Evolutionary conservation across 2,329 filamentous ascomycete species (phyloP), one percentile per base, ranked within the genome.

Genomic region (Colletotrichum abscissum): DNA sequence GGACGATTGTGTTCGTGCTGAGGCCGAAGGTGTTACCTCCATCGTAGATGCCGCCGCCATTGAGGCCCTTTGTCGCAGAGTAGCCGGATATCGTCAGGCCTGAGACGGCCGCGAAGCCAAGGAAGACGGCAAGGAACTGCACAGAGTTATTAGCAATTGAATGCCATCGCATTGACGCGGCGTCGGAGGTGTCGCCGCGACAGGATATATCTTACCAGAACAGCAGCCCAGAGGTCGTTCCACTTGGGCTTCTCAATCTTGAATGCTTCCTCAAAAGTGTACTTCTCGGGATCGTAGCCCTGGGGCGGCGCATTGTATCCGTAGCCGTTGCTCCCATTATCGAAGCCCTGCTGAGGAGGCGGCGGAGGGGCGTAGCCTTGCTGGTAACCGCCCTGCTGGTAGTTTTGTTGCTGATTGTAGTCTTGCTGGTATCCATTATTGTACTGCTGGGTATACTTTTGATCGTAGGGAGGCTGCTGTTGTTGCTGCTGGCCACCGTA

Each of bases 221-320:
- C 84, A 4, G 93, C 95, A 4, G 95, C 95, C 96, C 95, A 98
- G 30, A 94, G 80, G 81, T 98, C 96, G 79, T 98, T 94, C 84
- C 89, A 98, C 82, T 96, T 97, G n/a, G 95, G 95, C 75, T 86
- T 92, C 64, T 94, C 90, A 65, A 98, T 83, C 82, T 92, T 92
- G 87, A 98, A 98, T 1, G 92, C 90, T 79, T 98, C 89, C 24
- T 96, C 91, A 80, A 97, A 98, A 35, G 84, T 84, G 42, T 85
- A 84, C 79, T 90, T 90, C 74, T 88, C 86, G 66, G 81, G 81
- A 55, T 82, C 80, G 38, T 80, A 76, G 64, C 84, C 79, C 2
- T 82, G 81, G 12, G 82, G 81, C 59, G 72, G 74, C 56, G 74
- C 65, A 65, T 82, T 81, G 76, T 82, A 84, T 28, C 80, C 80